Base-by-base conservation (phyloP, 495 filamentous ascomycete genomes). In the Clohesyomyces aquaticus region DNA sequence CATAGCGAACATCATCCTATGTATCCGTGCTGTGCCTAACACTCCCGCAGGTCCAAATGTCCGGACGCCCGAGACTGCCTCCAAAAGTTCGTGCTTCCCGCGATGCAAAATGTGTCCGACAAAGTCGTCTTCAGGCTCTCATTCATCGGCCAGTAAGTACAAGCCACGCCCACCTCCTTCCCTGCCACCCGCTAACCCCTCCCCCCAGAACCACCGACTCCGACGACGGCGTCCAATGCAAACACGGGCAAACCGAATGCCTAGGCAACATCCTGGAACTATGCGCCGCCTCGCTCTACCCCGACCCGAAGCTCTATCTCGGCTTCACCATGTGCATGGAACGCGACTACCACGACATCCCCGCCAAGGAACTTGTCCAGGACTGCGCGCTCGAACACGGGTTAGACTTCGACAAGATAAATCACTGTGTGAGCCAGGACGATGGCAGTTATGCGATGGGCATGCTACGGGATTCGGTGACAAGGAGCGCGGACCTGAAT, bases 221-320 rank as follows among this genome's bases (percentile, higher is more conserved):
- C 23, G 75, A 79, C 72, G 88, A 87, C 72, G 88, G 87, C 10
- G 83, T 93, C 19, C 77, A 80, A 14, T 99, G 95, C 80, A 95
- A 79, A 74, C 94, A 98, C 71, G 95, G 94, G 4, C 88, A 91
- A 4, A 79, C 78, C 14, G 94, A 99, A 78, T 99, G 94, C 71
- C 85, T 98, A 68, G 93, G 93, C 18, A 89, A 99, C 75, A 96
- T 96, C 77, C 80, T 99, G 72, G 87, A 93, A 66, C 87, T 98
- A 58, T 99, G 94, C 79, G 94, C 91, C 25, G 85, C 87, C 12
- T 79, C 86, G 58, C 81, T 93, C 3, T 90, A 91, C 70, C 83
- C 91, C 10, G 85, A 91, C 54, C 84, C 89, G n/a, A 92, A 93
- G 75, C 87, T 85, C 26, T 95, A 87, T 55, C 82, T 98, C 41